Conservation (phyloP, 2,329 filamentous ascomycete species). For the Exophiala sideris region DNA sequence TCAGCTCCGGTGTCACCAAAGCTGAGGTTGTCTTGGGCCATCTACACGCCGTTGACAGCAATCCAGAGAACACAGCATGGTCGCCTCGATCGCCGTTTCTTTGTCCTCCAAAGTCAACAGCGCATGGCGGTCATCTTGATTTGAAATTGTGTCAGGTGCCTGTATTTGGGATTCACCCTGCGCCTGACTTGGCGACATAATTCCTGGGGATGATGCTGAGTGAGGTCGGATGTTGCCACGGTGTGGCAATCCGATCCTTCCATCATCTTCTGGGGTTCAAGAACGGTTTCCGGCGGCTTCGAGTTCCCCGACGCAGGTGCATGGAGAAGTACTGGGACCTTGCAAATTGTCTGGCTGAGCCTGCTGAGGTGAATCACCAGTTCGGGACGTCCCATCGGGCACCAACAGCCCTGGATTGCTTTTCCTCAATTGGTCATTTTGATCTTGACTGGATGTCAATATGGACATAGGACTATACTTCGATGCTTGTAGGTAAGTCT, state of each 20-base stretch:
- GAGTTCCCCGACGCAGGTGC: conserved; percentile 26
- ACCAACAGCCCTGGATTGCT: conserved; percentile 17
- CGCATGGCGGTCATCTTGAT: conserved; percentile 1
- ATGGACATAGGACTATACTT: background rate
- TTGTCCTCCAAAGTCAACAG: background rate
- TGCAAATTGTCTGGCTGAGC: conserved; percentile 14
- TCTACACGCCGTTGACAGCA: conserved; percentile 1
- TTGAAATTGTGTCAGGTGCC: conserved; percentile 19
- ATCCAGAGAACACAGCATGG: background rate
- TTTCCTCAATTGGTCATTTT: conserved; percentile 22
- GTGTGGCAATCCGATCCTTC: conserved; percentile 9
- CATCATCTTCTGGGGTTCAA: conserved; percentile 7
- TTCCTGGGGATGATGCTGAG: background rate
- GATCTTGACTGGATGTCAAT: conserved; percentile 10
- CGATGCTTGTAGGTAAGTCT: conserved; percentile 3
- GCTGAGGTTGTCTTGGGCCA: conserved; percentile 1
- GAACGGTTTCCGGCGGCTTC: conserved; percentile 14
- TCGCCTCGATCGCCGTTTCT: background rate
- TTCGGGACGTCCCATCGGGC: conserved; percentile 7
- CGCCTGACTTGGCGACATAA: conserved; percentile 3
- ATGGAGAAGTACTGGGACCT: conserved; percentile 1
- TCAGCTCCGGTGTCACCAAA: conserved; percentile 11
- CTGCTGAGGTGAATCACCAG: conserved; percentile 2
- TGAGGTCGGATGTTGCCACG: conserved; percentile 7
- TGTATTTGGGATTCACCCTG: conserved; percentile 3